Percentiles rank a stretch among this genome's conserved stretches.
Conservation (phyloP, 441 rosid species). For the Syzygium malaccense region DNA sequence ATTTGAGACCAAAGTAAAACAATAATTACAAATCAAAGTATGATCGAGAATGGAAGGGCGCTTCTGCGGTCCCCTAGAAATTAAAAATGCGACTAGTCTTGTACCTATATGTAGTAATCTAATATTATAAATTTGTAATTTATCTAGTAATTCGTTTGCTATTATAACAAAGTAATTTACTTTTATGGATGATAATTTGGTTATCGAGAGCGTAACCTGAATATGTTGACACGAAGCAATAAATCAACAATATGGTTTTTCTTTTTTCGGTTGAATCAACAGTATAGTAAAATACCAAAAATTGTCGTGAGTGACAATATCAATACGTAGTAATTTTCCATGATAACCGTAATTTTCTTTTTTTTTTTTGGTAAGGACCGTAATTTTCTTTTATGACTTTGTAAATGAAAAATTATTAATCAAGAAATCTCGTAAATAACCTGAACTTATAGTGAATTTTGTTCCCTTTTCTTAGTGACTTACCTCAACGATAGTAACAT, state of each 20-base stretch:
- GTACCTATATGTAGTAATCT: background rate
- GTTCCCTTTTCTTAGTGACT: background rate
- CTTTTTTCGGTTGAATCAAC: background rate
- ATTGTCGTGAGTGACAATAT: background rate
- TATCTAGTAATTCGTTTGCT: background rate
- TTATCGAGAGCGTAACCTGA: background rate
- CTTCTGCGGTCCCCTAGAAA: background rate
- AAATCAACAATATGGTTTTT: background rate
- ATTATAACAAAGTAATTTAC: background rate
- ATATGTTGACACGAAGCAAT: background rate
- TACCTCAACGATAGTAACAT: background rate
- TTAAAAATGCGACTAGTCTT: background rate
- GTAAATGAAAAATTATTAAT: background rate
- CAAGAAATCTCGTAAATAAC: background rate
- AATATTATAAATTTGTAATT: background rate
- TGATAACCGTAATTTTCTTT: background rate
- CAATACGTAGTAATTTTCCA: background rate
- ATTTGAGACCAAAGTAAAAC: no score
- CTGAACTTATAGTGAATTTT: background rate
- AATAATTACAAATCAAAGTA: background rate
- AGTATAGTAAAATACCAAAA: background rate
- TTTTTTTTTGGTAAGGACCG: background rate
- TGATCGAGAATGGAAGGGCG: background rate
- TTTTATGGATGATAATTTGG: background rate
- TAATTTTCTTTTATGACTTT: background rate